These are phyloP conservation scores for Phytophthora pisi DNA, from an alignment of 352 stramenopile species.

Conservation along the genomic window DNA sequence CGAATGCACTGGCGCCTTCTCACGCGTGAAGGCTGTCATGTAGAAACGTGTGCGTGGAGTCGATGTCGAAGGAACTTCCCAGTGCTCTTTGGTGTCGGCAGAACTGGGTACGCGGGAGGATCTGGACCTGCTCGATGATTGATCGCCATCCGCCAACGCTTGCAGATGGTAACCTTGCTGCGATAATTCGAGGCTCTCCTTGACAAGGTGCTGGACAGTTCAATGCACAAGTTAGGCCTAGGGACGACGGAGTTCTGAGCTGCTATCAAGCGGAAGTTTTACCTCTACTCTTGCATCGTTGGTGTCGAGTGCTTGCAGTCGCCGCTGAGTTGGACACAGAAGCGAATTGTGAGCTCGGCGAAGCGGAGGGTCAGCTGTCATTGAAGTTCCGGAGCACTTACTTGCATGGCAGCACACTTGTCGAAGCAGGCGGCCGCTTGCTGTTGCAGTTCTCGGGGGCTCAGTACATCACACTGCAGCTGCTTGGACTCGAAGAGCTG, in stretches of 20 bases:
- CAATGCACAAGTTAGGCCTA: not conserved
- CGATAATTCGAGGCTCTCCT: constrained; percentile 49
- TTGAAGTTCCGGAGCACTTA: constrained; percentile 13
- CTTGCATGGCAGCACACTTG: constrained; percentile 42
- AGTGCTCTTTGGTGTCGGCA: constrained; percentile 6
- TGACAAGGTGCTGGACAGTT: constrained; percentile 36
- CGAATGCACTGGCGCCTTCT: constrained; percentile 16
- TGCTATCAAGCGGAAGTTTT: not conserved
- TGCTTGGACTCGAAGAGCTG: constrained; percentile 37
- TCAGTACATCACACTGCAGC: constrained; percentile 40
- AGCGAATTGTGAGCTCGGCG: not conserved
- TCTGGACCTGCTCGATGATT: constrained; percentile 14
- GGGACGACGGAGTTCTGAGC: not conserved
- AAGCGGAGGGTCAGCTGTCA: not conserved
- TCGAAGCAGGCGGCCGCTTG: constrained; percentile 40
- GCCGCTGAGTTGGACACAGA: constrained; percentile 15
- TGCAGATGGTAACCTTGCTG: constrained; percentile 64
- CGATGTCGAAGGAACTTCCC: constrained; percentile 5
- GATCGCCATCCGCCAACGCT: constrained; percentile 38
- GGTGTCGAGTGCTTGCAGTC: constrained; percentile 23
- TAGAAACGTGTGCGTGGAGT: constrained; percentile 42
- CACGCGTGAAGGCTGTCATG: constrained; percentile 41
- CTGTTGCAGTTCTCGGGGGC: constrained; percentile 28
- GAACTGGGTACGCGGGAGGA: constrained; percentile 29
- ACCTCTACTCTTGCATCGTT: constrained; percentile 25